phyloP scores from a whole-genome alignment of 2,329 filamentous ascomycete species.

The Pleoardoris graminearum region DNA sequence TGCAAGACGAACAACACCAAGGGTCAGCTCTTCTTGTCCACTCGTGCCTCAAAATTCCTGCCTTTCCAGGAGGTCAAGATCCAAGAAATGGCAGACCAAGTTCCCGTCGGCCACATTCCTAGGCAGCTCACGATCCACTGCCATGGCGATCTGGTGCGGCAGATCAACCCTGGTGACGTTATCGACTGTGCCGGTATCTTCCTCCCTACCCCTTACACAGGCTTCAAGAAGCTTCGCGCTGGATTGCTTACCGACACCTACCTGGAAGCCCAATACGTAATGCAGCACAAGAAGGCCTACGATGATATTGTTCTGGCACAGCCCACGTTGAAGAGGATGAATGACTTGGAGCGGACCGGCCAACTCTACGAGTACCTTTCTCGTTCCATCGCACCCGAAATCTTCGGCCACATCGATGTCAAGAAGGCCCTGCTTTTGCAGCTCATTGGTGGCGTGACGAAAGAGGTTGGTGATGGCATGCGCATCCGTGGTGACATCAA shows the following conservation, averaged over 20 bases:
- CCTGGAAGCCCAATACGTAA: conserved; percentile 88
- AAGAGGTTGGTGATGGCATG: conserved; percentile 98
- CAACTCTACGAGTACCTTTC: conserved; percentile 95
- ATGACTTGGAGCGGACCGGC: conserved; percentile 79
- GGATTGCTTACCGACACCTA: conserved; percentile 97
- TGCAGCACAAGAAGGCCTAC: conserved; percentile 98
- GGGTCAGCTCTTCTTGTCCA: conserved; percentile 90
- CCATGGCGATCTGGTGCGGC: conserved; percentile 81
- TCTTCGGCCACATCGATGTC: conserved; percentile 93
- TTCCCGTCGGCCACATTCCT: conserved; percentile 96
- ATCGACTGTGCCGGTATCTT: conserved; percentile 95
- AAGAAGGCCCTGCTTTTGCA: conserved; percentile 97
- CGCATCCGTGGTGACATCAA: conserved; percentile 99
- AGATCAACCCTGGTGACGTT: conserved; percentile 90
- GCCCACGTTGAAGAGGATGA: conserved; percentile 78
- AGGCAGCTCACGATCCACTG: conserved; percentile 87
- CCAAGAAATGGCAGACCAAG: conserved; percentile 98
- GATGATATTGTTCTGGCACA: conserved; percentile 86
- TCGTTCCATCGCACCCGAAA: conserved; percentile 95
- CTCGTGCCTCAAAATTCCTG: conserved; percentile 93
- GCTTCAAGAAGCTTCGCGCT: conserved; percentile 94
- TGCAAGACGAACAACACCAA: conserved; percentile 90
- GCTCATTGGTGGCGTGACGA: conserved; percentile 92
- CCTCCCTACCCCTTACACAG: conserved; percentile 96
- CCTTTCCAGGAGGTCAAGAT: conserved; percentile 99